A percentile compares a stretch with the other conserved stretches of the same genome.
phyloP scores from a whole-genome alignment of 345 rosid genomes.

The Populus tremula region DNA sequence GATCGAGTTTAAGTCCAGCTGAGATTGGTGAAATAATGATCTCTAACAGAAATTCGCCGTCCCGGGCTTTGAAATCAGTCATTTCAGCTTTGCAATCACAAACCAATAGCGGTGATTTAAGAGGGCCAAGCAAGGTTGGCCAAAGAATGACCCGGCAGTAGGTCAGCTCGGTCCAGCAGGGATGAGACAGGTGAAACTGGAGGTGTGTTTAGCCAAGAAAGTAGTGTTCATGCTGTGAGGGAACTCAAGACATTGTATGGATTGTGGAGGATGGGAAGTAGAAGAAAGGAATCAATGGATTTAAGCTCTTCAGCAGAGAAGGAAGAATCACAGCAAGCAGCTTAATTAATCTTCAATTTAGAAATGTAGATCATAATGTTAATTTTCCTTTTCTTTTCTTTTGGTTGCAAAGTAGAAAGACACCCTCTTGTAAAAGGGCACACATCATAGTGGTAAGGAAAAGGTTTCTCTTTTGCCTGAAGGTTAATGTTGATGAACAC shows the following conservation, averaged over 20 bases:
- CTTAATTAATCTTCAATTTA: not conserved
- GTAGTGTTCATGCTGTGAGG: slow-evolving; percentile 22
- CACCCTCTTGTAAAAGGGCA: too few species aligned
- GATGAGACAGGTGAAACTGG: slow-evolving; percentile 6
- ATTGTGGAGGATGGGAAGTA: slow-evolving; percentile 21
- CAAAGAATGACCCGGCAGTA: not conserved
- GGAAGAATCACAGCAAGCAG: not conserved
- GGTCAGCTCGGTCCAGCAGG: not conserved
- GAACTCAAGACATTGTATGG: slow-evolving; percentile 30
- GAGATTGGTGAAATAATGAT: slow-evolving; percentile 31
- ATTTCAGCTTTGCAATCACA: slow-evolving; percentile 22
- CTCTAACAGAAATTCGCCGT: slow-evolving; percentile 26
- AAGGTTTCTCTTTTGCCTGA: not conserved
- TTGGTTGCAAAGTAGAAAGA: not conserved
- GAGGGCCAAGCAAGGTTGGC: not conserved
- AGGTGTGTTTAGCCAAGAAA: slow-evolving; percentile 16
- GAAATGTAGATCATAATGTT: not conserved
- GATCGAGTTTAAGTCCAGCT: slow-evolving; percentile 23
- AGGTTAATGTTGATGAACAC: not conserved
- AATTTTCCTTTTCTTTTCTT: not conserved
- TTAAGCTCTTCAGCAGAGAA: slow-evolving; percentile 1
- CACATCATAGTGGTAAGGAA: too few species aligned
- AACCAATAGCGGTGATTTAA: not conserved
- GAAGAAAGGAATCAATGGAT: slow-evolving; percentile 18
- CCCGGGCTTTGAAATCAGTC: slow-evolving; percentile 21